A percentile compares a stretch with the other conserved stretches of the same genome.
Evolutionary conservation across 495 filamentous ascomycete species (phyloP).

Genomic region (Hapsidospora chrysogenum): DNA sequence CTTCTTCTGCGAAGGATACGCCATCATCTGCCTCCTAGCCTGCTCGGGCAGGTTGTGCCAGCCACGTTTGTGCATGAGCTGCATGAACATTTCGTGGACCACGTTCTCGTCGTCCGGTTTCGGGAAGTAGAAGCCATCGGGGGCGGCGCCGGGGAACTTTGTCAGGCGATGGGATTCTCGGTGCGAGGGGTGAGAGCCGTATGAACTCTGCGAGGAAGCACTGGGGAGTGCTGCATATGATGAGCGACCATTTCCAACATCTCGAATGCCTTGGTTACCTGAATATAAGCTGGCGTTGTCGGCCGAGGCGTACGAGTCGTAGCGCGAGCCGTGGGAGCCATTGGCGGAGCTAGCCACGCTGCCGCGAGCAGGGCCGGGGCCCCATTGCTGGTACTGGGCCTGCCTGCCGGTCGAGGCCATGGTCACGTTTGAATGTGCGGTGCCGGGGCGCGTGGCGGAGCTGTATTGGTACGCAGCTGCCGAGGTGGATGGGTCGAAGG

Average conservation of each 20-base stretch:
- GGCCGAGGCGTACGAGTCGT: constrained; percentile 46
- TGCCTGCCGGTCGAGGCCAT: constrained; percentile 57
- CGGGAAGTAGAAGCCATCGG: constrained; percentile 45
- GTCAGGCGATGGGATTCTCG: constrained; percentile 34
- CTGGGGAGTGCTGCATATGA: constrained; percentile 33
- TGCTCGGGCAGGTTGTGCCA: constrained; percentile 96
- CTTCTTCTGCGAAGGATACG: constrained; percentile 85
- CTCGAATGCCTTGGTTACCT: constrained; percentile 52
- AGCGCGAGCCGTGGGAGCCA: constrained; percentile 33
- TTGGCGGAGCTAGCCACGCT: constrained; percentile 30
- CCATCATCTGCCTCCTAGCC: constrained; percentile 84
- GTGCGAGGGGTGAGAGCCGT: constrained; percentile 25
- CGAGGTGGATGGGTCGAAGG: constrained; percentile 38
- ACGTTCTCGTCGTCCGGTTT: constrained; percentile 66
- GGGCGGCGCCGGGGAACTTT: constrained; percentile 26
- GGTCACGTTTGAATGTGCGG: constrained; percentile 32
- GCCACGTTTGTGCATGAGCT: constrained; percentile 91
- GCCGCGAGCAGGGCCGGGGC: constrained; percentile 31
- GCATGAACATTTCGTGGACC: constrained; percentile 83
- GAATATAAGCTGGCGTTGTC: constrained; percentile 40
- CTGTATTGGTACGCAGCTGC: constrained; percentile 35
- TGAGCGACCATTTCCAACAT: constrained; percentile 53
- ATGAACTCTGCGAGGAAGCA: constrained; percentile 31
- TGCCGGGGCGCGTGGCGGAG: constrained; percentile 49
- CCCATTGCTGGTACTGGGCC: constrained; percentile 59